Evolutionary conservation across 495 filamentous ascomycete genomes (phyloP).

Genomic region (Neurospora sp.): DNA sequence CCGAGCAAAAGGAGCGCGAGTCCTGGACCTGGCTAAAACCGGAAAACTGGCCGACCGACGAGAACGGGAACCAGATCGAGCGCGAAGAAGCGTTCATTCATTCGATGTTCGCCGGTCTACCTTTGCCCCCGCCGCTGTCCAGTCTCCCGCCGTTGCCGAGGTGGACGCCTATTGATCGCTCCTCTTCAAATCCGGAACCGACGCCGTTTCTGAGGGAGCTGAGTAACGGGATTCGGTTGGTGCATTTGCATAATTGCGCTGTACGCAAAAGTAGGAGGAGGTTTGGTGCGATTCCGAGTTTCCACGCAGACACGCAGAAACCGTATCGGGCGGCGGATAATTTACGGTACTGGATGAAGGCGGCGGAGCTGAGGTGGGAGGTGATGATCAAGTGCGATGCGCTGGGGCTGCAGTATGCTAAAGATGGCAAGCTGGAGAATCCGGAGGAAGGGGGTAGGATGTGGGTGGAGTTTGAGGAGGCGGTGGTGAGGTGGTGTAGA

Average conservation of each 20-base stretch:
- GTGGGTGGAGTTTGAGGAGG: constrained; percentile 72
- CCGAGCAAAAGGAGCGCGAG: constrained; percentile 58
- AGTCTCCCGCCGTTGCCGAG: constrained; percentile 47
- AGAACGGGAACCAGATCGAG: constrained; percentile 54
- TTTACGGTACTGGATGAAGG: constrained; percentile 90
- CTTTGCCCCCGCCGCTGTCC: constrained; percentile 17
- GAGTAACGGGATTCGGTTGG: constrained; percentile 67
- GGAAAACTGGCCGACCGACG: constrained; percentile 50
- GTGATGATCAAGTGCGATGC: constrained; percentile 75
- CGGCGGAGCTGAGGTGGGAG: constrained; percentile 90
- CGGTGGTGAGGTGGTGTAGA: constrained; percentile 67
- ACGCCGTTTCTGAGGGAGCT: constrained; percentile 66
- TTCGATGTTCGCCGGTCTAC: constrained; percentile 38
- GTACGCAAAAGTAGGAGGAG: constrained; percentile 73
- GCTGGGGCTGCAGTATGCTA: constrained; percentile 68
- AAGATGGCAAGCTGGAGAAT: constrained; percentile 39
- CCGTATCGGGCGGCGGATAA: constrained; percentile 93
- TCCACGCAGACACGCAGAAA: constrained; percentile 82
- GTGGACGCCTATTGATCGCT: constrained; percentile 51
- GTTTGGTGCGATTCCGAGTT: constrained; percentile 84
- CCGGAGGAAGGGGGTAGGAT: background rate
- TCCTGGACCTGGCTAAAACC: constrained; percentile 70
- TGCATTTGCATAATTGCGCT: constrained; percentile 80
- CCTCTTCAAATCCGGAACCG: constrained; percentile 30
- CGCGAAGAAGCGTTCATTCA: constrained; percentile 77